Evolutionary conservation across 2,329 filamentous ascomycete species (phyloP).

Genomic region (Cercospora sp.): DNA sequence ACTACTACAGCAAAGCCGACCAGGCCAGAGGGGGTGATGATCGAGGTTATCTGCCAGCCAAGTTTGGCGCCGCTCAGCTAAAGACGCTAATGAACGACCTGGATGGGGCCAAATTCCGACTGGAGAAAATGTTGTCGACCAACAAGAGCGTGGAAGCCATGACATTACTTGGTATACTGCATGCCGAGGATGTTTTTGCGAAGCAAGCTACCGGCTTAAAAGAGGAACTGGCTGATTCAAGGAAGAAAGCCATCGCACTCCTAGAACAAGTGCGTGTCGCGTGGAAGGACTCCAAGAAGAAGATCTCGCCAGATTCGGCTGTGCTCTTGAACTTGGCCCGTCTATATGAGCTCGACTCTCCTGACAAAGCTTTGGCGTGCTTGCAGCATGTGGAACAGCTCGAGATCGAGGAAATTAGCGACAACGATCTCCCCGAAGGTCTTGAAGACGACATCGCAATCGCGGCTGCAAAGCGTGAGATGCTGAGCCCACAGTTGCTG

Average conservation of each 20-base stretch:
- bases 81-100: slow-evolving; percentile 80
- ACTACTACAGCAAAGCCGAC: slow-evolving; percentile 88
- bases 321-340: slow-evolving; percentile 89
- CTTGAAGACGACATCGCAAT: slow-evolving; percentile 38
- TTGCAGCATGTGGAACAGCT: slow-evolving; percentile 89
- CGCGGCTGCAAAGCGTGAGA: slow-evolving; percentile 63
- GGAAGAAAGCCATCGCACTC: slow-evolving; percentile 80
- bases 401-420: slow-evolving; percentile 74
- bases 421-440: slow-evolving; percentile 62
- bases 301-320: slow-evolving; percentile 74
- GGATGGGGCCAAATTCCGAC: slow-evolving; percentile 85
- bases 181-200: slow-evolving; percentile 90
- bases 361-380: slow-evolving; percentile 90
- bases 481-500: slow-evolving; percentile 82
- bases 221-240: slow-evolving; percentile 83
- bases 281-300: slow-evolving; percentile 93
- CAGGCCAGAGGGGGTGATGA: slow-evolving; percentile 90
- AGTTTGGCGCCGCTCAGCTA: slow-evolving; percentile 90
- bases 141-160: slow-evolving; percentile 81
- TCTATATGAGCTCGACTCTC: slow-evolving; percentile 80
- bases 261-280: slow-evolving; percentile 80
- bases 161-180: slow-evolving; percentile 85
- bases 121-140: slow-evolving; percentile 79
- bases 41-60: slow-evolving; percentile 86
- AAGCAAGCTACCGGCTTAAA: slow-evolving; percentile 69